Evolutionary conservation across 2,329 filamentous ascomycete species (phyloP).

Genomic region (Cryphonectria radicalis): DNA sequence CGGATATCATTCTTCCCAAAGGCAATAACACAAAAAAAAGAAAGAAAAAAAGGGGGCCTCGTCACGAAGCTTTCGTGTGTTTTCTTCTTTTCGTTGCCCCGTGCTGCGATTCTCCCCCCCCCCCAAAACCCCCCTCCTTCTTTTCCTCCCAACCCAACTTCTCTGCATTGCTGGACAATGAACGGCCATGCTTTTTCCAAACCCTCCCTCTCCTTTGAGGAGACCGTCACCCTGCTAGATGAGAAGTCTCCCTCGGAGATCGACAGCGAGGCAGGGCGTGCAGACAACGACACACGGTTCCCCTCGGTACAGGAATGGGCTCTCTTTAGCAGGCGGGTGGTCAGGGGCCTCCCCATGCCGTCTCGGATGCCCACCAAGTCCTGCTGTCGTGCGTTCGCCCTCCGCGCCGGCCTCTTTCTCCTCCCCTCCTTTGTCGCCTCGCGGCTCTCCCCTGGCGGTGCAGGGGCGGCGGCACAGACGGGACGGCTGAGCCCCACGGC

Average conservation of each 20-base stretch:
- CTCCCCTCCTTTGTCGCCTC: constrained; percentile 58
- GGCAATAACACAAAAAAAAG: neutral
- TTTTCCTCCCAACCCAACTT: neutral
- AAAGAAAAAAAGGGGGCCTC: neutral
- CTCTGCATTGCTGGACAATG: constrained; percentile 44
- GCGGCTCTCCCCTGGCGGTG: constrained; percentile 43
- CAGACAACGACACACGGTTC: constrained; percentile 44
- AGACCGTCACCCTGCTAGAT: constrained; percentile 51
- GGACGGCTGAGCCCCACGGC: constrained; percentile 54
- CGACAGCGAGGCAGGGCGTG: constrained; percentile 47
- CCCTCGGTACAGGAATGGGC: constrained; percentile 39
- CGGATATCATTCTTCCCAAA: constrained; percentile 7
- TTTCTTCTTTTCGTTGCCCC: neutral
- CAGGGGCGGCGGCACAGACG: neutral
- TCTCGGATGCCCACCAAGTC: constrained; percentile 36
- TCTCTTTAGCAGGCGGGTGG: constrained; percentile 34
- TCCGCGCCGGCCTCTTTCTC: constrained; percentile 49
- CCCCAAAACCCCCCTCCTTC: neutral
- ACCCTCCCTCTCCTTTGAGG: constrained; percentile 45
- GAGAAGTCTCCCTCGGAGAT: constrained; percentile 48
- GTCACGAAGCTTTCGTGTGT: neutral
- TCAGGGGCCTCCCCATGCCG: constrained; percentile 36
- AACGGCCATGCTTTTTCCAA: constrained; percentile 43
- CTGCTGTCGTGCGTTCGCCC: constrained; percentile 34
- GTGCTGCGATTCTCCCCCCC: too few relatives aligned